Percentiles rank a stretch among this genome's conserved stretches.
These are phyloP conservation scores for Calonectria naviculata DNA, from an alignment of 2,329 filamentous ascomycete species.

Conservation along the genomic window DNA sequence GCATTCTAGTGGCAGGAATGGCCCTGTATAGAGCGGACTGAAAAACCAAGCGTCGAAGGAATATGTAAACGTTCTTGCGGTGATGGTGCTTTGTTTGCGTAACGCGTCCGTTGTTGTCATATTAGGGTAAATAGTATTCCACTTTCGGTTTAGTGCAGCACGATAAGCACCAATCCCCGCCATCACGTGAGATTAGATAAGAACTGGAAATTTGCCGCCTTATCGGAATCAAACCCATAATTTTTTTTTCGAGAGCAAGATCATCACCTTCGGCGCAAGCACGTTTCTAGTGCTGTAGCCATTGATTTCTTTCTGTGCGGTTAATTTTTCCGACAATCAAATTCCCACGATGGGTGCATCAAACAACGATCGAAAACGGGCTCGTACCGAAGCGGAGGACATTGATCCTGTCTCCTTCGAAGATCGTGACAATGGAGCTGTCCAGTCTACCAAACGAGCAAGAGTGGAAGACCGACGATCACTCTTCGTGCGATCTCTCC, in stretches of 20 bases:
- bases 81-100: conserved; percentile 41
- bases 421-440: conserved; percentile 45
- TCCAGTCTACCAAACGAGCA: conserved; percentile 62
- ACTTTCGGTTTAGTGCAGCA: conserved; percentile 39
- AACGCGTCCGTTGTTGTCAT: conserved; percentile 37
- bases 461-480: conserved; percentile 73
- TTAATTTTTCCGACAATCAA: background rate
- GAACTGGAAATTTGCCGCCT: conserved; percentile 24
- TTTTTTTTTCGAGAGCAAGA: conserved; percentile 37
- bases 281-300: conserved; percentile 20
- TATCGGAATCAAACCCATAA: conserved; percentile 20
- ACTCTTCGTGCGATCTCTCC: conserved; percentile 91
- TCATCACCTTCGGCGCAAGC: conserved; percentile 11
- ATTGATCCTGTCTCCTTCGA: conserved; percentile 42
- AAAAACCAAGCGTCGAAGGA: conserved; percentile 3
- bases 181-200: conserved; percentile 51
- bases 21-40: conserved; percentile 14
- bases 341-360: conserved; percentile 40
- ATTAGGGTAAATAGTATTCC: conserved; percentile 48
- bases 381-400: conserved; percentile 47
- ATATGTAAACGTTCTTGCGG: conserved; percentile 20
- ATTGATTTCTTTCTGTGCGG: conserved; percentile 12
- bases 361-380: conserved; percentile 49
- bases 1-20: conserved; percentile 52
- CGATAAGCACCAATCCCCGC: conserved; percentile 27